Percentiles rank a stretch among this genome's conserved stretches.
These are phyloP conservation scores for Gloeopeniophorella convolvens DNA, from an alignment of 768 basidiomycete genomes.

Conservation along the genomic window DNA sequence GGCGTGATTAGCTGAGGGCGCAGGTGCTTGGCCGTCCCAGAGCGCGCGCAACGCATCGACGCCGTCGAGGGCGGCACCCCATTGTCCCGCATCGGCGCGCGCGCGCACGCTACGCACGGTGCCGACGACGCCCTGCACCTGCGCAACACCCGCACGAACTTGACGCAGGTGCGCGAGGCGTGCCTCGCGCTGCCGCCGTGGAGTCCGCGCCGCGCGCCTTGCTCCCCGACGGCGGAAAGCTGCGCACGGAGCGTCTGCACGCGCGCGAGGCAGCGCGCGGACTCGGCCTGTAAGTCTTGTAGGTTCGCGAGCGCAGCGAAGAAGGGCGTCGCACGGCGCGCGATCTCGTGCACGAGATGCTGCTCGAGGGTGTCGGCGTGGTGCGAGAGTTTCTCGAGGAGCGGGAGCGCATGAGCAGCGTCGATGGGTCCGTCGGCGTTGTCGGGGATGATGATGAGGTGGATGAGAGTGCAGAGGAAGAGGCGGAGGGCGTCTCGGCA, in stretches of 20 bases:
- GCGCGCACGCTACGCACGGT: conserved; percentile 64
- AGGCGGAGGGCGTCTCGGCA: conserved; percentile 37
- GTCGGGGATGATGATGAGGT: conserved; percentile 14
- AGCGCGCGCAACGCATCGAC: conserved; percentile 60
- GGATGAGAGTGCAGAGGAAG: not conserved
- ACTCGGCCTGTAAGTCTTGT: conserved; percentile 87
- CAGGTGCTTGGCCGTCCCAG: conserved; percentile 34
- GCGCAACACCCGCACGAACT: conserved; percentile 56
- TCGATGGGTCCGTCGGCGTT: conserved; percentile 44
- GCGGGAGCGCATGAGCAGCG: conserved; percentile 60
- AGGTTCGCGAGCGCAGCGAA: conserved; percentile 94
- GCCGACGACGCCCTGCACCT: conserved; percentile 68
- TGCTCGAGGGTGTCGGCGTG: conserved; percentile 92
- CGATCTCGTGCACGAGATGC: conserved; percentile 91
- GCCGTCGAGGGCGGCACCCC: conserved; percentile 76
- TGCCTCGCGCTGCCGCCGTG: conserved; percentile 55
- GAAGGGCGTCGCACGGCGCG: conserved; percentile 85
- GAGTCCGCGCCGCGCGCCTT: conserved; percentile 73
- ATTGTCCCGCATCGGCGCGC: conserved; percentile 80
- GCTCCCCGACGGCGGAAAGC: conserved; percentile 69
- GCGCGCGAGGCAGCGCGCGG: conserved; percentile 70
- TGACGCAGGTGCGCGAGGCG: conserved; percentile 53
- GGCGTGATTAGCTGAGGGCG: not conserved
- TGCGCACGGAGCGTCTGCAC: conserved; percentile 67
- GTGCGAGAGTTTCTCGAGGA: conserved; percentile 86